Conservation (phyloP, 352 stramenopile genomes). For the Globisporangium nagaii region DNA sequence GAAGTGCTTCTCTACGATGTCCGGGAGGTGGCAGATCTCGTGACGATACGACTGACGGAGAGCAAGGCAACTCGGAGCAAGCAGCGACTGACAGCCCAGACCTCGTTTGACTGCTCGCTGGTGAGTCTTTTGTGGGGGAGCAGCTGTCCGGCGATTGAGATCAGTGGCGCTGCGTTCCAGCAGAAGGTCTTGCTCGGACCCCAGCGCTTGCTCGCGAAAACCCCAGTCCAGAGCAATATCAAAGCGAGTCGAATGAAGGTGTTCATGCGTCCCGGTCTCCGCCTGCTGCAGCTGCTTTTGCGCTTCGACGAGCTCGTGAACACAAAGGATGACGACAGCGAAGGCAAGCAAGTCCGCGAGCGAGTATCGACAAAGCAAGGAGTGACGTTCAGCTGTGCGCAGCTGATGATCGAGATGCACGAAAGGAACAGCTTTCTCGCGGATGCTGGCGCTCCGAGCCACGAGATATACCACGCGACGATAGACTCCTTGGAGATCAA, state of each 20-base stretch:
- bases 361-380: slow-evolving; percentile 5
- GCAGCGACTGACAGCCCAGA: slow-evolving; percentile 20
- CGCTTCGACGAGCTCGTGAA: slow-evolving; percentile 44
- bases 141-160: slow-evolving; percentile 15
- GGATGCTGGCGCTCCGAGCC: not conserved
- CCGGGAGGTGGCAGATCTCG: slow-evolving; percentile 11
- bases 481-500: slow-evolving; percentile 30
- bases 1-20: slow-evolving; percentile 23
- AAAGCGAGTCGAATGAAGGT: slow-evolving; percentile 15
- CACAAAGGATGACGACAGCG: not conserved
- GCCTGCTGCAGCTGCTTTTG: slow-evolving; percentile 41
- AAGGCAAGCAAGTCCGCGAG: not conserved
- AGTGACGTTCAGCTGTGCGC: slow-evolving; percentile 8
- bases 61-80: slow-evolving; percentile 18
- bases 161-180: slow-evolving; percentile 13
- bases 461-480: not conserved
- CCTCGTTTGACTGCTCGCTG: slow-evolving; percentile 22
- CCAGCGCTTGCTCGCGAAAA: slow-evolving; percentile 13
- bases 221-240: slow-evolving; percentile 9
- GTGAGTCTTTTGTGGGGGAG: slow-evolving; percentile 17
- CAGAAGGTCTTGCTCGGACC: slow-evolving; percentile 17
- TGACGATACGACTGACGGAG: slow-evolving; percentile 19
- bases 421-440: not conserved
- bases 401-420: slow-evolving; percentile 6
- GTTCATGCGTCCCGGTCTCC: slow-evolving; percentile 22